phyloP scores from a whole-genome alignment of 768 basidiomycete genomes.

The Boletus subparvulus region DNA sequence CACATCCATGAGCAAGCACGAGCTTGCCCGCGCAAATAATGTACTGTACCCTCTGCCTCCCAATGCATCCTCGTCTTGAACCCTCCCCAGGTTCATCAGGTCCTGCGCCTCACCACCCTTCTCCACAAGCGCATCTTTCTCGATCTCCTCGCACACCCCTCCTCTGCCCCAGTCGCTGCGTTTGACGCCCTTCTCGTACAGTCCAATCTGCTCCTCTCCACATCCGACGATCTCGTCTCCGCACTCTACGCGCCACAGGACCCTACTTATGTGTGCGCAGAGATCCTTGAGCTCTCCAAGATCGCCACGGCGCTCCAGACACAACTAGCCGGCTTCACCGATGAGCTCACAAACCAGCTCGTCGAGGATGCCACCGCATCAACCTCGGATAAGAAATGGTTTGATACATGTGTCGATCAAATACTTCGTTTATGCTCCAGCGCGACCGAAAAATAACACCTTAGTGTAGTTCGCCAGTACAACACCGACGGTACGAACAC shows the following conservation, averaged over 20 bases:
- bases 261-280: conserved; percentile 37
- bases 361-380: conserved; percentile 6
- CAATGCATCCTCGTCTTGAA: conserved; percentile 1
- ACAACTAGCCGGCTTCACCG: conserved; percentile 24
- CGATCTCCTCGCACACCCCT: conserved; percentile 44
- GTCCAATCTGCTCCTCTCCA: conserved; percentile 52
- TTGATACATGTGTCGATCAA: conserved; percentile 62
- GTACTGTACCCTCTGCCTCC: conserved; percentile 35
- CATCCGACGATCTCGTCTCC: conserved; percentile 67
- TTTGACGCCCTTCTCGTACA: conserved; percentile 52
- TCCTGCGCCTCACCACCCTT: conserved; percentile 58
- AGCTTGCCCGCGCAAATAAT: conserved; percentile 59
- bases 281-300: conserved; percentile 39
- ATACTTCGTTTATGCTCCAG: conserved; percentile 44
- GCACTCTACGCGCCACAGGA: conserved; percentile 66
- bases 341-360: conserved; percentile 27
- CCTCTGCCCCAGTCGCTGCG: conserved; percentile 24
- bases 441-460: conserved; percentile 16
- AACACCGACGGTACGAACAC: conserved; percentile 21
- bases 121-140: conserved; percentile 61
- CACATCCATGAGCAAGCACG: conserved; percentile 45
- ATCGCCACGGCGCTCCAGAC: conserved; percentile 39
- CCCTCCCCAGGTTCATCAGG: conserved; percentile 48
- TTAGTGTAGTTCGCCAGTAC: conserved; percentile 22
- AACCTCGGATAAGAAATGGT: conserved; percentile 51